Base-by-base conservation (phyloP, 2,329 filamentous ascomycete species). In the Colletotrichum sp. region DNA sequence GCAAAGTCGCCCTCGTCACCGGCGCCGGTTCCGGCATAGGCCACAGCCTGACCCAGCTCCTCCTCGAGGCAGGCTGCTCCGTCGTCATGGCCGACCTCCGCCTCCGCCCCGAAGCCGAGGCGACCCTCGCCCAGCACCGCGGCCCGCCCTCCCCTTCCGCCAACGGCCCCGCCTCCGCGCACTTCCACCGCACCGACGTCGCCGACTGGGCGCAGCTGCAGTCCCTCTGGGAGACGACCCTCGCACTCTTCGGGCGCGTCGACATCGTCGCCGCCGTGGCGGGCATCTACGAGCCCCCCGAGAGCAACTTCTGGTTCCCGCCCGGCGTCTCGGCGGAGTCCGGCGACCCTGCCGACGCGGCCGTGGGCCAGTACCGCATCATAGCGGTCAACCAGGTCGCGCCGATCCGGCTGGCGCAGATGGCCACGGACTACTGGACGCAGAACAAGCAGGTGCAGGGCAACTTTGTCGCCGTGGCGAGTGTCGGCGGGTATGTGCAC, bases 401-500 rank as follows among this genome's bases (percentile, higher is more conserved):
- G 1, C 82, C 82, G 0, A 82, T 83, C 8, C 77, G 79, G 4
- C 59, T 82, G 2, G 79, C 82, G 0, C 80, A 82, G 39, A 77
- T 82, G 12, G 81, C 80, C 0, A 72, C 83, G 15, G 78, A 80
- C 55, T 81, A 82, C 62, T 85, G 82, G 82, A 70, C 79, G 16
- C 66, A 81, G 57, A 76, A 82, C 55, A 69, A 65, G 27, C 1
- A 69, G 0, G 69, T 80, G 12, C n/a, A 78, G 12, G 96, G 80
- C 7, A 81, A 82, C 30, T 25, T 82, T 0, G 52, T 84, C 3
- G 80, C 78, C 22, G 55, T 85, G 4, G 77, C 79, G 4, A 82
- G 79, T 25, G 49, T 84, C 52, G 80, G 78, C 0, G 82, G 71
- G 2, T 84, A 84, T 11, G 16, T 84, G 5, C 80, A 81, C 61